These are phyloP conservation scores for Brettanomyces sp. DNA, from an alignment of 805 yeast genomes.

Conservation along the genomic window DNA sequence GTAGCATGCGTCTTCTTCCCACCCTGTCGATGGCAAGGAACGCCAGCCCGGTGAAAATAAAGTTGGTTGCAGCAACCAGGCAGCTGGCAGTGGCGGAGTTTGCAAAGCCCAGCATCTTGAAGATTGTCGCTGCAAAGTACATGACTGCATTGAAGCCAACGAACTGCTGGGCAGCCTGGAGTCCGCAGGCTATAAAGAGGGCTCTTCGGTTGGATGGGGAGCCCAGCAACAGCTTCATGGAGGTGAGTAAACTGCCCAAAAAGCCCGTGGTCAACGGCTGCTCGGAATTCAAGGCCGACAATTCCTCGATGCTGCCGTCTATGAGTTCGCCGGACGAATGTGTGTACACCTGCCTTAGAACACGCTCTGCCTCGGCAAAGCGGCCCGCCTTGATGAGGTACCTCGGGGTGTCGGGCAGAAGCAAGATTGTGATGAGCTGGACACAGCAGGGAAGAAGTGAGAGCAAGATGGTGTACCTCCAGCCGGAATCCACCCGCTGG, in stretches of 20 bases:
- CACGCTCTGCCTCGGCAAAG: slow-evolving; percentile 29
- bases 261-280: slow-evolving; percentile 27
- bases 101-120: slow-evolving; percentile 42
- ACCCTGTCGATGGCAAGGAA: slow-evolving; percentile 39
- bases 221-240: not conserved
- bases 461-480: slow-evolving; percentile 43
- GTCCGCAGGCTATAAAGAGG: slow-evolving; percentile 44
- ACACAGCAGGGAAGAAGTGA: slow-evolving; percentile 42
- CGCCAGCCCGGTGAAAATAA: slow-evolving; percentile 41
- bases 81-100: slow-evolving; percentile 47
- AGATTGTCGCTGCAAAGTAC: slow-evolving; percentile 48
- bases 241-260: slow-evolving; percentile 30
- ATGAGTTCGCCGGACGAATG: slow-evolving; percentile 29
- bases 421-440: slow-evolving; percentile 36
- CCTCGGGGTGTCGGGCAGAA: slow-evolving; percentile 49
- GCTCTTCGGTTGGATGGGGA: slow-evolving; percentile 41
- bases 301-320: slow-evolving; percentile 34
- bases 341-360: slow-evolving; percentile 30
- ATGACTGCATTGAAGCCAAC: slow-evolving; percentile 50
- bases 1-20: slow-evolving; percentile 41
- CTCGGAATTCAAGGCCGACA: slow-evolving; percentile 25
- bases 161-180: slow-evolving; percentile 48
- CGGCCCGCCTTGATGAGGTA: slow-evolving; percentile 37
- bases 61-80: slow-evolving; percentile 47
- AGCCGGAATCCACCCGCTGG: slow-evolving; percentile 32